A percentile compares a stretch with the other conserved stretches of the same genome.
Conservation (phyloP, 2,329 filamentous ascomycete species). For the Cladobotryum mycophilum region DNA sequence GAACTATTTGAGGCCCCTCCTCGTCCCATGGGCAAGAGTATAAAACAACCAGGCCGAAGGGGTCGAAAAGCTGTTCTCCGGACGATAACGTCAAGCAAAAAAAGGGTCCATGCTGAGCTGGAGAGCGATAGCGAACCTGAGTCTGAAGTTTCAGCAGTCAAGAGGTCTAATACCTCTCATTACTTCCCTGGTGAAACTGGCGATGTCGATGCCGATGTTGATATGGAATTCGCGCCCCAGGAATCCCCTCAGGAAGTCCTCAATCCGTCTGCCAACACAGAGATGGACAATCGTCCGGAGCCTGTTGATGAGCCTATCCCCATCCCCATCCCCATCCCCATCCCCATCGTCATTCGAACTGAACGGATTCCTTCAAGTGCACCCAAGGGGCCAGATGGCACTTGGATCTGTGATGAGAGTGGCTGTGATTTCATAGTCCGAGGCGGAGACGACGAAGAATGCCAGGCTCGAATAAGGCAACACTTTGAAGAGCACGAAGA, state of each 20-base stretch:
- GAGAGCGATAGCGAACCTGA: conserved; percentile 36
- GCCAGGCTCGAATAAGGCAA: conserved; percentile 49
- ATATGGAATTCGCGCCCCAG: conserved; percentile 25
- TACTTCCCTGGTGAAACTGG: conserved; percentile 27
- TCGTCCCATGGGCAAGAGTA: conserved; percentile 23
- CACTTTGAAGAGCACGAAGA: conserved; percentile 57
- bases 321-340: conserved; percentile 21
- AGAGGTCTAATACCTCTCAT: conserved; percentile 23
- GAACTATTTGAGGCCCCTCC: conserved; percentile 21
- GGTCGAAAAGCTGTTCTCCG: conserved; percentile 42
- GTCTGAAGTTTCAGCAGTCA: conserved; percentile 27
- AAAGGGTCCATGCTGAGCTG: conserved; percentile 35
- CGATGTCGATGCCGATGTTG: conserved; percentile 30
- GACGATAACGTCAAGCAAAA: conserved; percentile 35
- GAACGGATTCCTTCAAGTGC: conserved; percentile 43
- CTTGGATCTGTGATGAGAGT: conserved; percentile 60
- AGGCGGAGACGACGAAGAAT: conserved; percentile 49
- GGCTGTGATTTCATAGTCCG: conserved; percentile 60
- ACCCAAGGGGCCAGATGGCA: conserved; percentile 52
- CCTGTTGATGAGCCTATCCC: conserved; percentile 4
- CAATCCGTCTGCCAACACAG: conserved; percentile 1
- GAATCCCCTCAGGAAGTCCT: conserved; percentile 10
- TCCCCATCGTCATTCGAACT: conserved; percentile 41
- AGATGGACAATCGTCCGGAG: conserved; percentile 8
- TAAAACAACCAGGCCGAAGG: conserved; percentile 27